These are phyloP conservation scores for Arthromyces matolae DNA, from an alignment of 768 basidiomycete species.

Conservation along the genomic window DNA sequence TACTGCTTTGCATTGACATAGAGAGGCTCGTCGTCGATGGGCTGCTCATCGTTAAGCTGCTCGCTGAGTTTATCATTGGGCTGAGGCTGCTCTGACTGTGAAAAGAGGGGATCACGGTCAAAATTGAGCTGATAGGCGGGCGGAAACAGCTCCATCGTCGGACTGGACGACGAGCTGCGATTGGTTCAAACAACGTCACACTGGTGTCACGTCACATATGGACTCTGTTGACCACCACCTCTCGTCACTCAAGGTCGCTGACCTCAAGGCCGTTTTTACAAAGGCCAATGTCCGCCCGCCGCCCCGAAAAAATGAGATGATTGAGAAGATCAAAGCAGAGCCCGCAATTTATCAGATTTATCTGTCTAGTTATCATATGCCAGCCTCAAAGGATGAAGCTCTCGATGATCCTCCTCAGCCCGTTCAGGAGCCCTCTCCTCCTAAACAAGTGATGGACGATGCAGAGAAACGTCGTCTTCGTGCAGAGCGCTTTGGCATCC, in stretches of 20 bases:
- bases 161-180: slow-evolving; percentile 52
- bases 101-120: slow-evolving; percentile 20
- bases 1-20: slow-evolving; percentile 99
- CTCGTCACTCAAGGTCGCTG: slow-evolving; percentile 68
- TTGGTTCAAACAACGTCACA: slow-evolving; percentile 36
- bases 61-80: too few relatives aligned
- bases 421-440: neutral
- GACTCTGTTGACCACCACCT: slow-evolving; percentile 37
- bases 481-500: slow-evolving; percentile 70
- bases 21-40: slow-evolving; percentile 92
- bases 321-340: slow-evolving; percentile 55
- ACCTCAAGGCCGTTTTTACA: slow-evolving; percentile 60
- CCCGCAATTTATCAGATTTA: slow-evolving; percentile 44
- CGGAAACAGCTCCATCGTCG: slow-evolving; percentile 47
- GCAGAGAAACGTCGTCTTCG: slow-evolving; percentile 55
- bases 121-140: slow-evolving; percentile 48
- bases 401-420: slow-evolving; percentile 15
- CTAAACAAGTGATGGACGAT: slow-evolving; percentile 31
- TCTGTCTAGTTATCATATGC: too few relatives aligned
- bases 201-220: slow-evolving; percentile 20
- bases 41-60: slow-evolving; percentile 24
- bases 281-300: slow-evolving; percentile 46
- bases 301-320: slow-evolving; percentile 63
- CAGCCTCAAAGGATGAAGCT: slow-evolving; percentile 20
- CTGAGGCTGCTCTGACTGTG: slow-evolving; percentile 17